Evolutionary conservation across 225 moss, liverwort and hornwort species (phyloP), one percentile per base, ranked within the genome.

Genomic region (Sphagnum contortum): DNA sequence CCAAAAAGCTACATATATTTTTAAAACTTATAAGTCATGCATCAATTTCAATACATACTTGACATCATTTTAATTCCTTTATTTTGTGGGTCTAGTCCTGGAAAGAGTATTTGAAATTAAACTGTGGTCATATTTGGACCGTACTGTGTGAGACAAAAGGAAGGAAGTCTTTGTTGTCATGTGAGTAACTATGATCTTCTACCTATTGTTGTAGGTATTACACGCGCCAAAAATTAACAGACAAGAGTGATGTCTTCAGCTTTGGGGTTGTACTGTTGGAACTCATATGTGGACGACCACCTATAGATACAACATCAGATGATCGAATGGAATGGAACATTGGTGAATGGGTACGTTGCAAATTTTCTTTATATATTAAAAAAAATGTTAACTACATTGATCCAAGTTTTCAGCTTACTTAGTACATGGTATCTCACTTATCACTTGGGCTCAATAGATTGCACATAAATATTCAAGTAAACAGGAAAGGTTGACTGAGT

Each of bases 161-260:
- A 1, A 0, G 29, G 29, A 29, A 29, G 29, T 29, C 29, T 29
- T 29, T 29, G 29, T 29, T 29, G 29, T 29, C 29, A 29, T 29
- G 29, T 29, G 29, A 29, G 0, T 29, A 29, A 29, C 0, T 29
- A 0, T 29, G 29, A 29, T 29, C 29, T 29, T 29, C 1, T 29
- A 29, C 29, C 29, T 29, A 29, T 29, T 29, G 29, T 29, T 29
- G 29, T 5, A 68, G 58, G 50, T 68, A 61, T 50, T 49, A 6
- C 2, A 4, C 49, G 4, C 47, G 7, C 3, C 9, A 68, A 4
- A 8, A 48, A 0, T 49, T 45, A 8, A 4, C 44, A 8, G 2
- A 12, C 8, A 80, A 76, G 6, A 80, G 80, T 49, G 76, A 80
- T 61, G 73, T 80, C 0, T 80, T 70, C 14, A 76, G 80, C 54